Evolutionary conservation across 2,329 filamentous ascomycete genomes (phyloP).

Genomic region (Coleophoma eucalyptorum): DNA sequence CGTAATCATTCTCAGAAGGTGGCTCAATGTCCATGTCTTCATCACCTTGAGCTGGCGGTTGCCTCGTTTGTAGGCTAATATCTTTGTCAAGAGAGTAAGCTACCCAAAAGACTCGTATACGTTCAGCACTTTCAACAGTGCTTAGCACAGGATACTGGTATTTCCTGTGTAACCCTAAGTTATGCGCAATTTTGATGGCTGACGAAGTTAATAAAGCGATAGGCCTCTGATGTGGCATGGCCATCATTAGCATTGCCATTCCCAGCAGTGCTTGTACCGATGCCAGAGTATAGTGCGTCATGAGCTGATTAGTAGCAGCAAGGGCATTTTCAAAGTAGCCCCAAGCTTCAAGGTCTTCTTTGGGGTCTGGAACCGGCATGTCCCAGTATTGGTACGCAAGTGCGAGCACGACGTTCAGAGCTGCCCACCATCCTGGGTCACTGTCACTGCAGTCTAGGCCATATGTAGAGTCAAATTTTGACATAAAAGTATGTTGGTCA

Average conservation of each 20-base stretch:
- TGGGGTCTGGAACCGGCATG: slow-evolving; percentile 2
- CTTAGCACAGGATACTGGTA: background rate
- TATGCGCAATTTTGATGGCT: slow-evolving; percentile 13
- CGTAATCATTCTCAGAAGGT: slow-evolving; percentile 6
- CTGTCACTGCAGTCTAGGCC: slow-evolving; percentile 6
- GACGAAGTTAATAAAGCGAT: slow-evolving; percentile 7
- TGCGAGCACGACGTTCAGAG: slow-evolving; percentile 16
- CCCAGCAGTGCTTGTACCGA: slow-evolving; percentile 13
- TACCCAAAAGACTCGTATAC: slow-evolving; percentile 62
- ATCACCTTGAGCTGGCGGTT: slow-evolving; percentile 58
- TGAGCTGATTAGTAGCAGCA: slow-evolving; percentile 8
- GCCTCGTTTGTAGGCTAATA: slow-evolving; percentile 54
- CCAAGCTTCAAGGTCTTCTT: slow-evolving; percentile 10
- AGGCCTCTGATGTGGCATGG: slow-evolving; percentile 9
- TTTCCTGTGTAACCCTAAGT: slow-evolving; percentile 10
- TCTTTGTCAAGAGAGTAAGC: slow-evolving; percentile 63
- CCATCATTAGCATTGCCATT: slow-evolving; percentile 12
- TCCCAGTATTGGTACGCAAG: slow-evolving; percentile 10
- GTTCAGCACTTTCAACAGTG: slow-evolving; percentile 4
- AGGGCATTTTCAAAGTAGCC: slow-evolving; percentile 10
- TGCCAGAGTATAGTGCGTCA: background rate
- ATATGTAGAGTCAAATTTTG: slow-evolving; percentile 6
- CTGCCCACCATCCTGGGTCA: slow-evolving; percentile 17
- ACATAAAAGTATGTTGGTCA: slow-evolving; percentile 11
- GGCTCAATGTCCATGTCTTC: slow-evolving; percentile 38